Conservation (phyloP, 129 eudicot genomes). For the Tagetes erecta region DNA sequence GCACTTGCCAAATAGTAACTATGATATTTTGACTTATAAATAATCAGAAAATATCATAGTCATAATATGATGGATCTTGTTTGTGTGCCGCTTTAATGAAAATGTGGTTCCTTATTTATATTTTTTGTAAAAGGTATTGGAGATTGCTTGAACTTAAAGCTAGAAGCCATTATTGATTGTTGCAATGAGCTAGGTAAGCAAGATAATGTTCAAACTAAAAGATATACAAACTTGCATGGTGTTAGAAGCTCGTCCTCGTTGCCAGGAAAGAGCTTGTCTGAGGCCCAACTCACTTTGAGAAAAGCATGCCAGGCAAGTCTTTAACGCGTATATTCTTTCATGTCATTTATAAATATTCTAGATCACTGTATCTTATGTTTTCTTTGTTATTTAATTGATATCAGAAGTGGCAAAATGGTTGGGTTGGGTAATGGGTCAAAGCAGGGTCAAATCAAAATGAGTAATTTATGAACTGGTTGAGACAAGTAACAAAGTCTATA, state of each 20-base stretch:
- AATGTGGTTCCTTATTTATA: neutral
- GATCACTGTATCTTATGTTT: neutral
- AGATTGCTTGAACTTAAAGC: slow-evolving; percentile 40
- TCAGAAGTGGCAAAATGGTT: neutral
- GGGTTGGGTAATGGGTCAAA: slow-evolving; percentile 3
- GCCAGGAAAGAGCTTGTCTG: slow-evolving; percentile 43
- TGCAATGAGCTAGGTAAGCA: slow-evolving; percentile 41
- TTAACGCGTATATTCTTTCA: neutral
- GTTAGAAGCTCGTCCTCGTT: slow-evolving; percentile 15
- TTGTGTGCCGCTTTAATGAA: neutral
- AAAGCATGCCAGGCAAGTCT: slow-evolving; percentile 50
- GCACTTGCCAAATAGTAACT: neutral
- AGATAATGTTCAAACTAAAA: slow-evolving; percentile 30
- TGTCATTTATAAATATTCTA: neutral
- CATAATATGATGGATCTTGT: slow-evolving; percentile 3
- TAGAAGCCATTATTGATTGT: slow-evolving; percentile 45
- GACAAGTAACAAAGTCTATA: neutral
- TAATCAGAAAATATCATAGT: neutral
- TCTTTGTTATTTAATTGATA: neutral
- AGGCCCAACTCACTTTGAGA: slow-evolving; percentile 41
- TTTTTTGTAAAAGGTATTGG: slow-evolving; percentile 40
- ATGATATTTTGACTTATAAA: neutral
- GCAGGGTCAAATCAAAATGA: neutral
- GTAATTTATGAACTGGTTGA: neutral
- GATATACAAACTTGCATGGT: slow-evolving; percentile 18